These are phyloP conservation scores for Acer yangbiense DNA, from an alignment of 345 rosid species.

Conservation along the genomic window DNA sequence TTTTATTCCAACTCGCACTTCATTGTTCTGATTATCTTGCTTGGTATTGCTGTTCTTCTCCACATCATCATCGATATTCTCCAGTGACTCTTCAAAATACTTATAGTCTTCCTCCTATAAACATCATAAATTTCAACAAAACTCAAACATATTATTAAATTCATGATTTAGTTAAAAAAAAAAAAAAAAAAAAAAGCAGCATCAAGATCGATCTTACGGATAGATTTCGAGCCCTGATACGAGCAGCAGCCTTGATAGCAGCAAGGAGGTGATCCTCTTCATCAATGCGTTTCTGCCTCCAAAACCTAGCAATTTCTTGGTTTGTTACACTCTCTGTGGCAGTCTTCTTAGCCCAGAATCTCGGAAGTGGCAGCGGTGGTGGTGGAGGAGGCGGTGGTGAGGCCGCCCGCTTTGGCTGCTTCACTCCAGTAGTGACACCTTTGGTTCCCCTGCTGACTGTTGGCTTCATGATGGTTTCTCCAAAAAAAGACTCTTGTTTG, in stretches of 20 bases:
- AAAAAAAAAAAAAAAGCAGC: too few relatives aligned
- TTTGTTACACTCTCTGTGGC: slow-evolving; percentile 60
- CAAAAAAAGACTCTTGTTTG: not conserved
- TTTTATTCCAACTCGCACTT: slow-evolving; percentile 66
- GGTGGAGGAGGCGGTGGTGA: slow-evolving; percentile 52
- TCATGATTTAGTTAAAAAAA: too few relatives aligned
- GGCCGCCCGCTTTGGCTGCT: slow-evolving; percentile 25
- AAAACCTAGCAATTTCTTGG: slow-evolving; percentile 74
- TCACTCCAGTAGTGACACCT: slow-evolving; percentile 15
- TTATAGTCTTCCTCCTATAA: slow-evolving; percentile 63
- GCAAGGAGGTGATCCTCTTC: slow-evolving; percentile 91
- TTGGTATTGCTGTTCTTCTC: not conserved
- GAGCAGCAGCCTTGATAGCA: slow-evolving; percentile 90
- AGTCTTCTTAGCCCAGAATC: slow-evolving; percentile 41
- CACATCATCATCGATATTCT: slow-evolving; percentile 22
- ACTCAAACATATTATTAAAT: not conserved
- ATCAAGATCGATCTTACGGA: slow-evolving; percentile 44
- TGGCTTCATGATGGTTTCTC: slow-evolving; percentile 42
- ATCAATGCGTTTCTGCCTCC: slow-evolving; percentile 67
- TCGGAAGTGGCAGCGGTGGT: slow-evolving; percentile 48
- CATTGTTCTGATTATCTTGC: slow-evolving; percentile 22
- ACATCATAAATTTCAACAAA: slow-evolving; percentile 3
- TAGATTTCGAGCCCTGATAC: slow-evolving; percentile 71
- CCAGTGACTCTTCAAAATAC: slow-evolving; percentile 60
- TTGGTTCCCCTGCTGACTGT: slow-evolving; percentile 25